Evolutionary conservation across 495 filamentous ascomycete genomes (phyloP), one percentile per base, ranked within the genome.

Genomic region (Oleoguttula mirabilis): DNA sequence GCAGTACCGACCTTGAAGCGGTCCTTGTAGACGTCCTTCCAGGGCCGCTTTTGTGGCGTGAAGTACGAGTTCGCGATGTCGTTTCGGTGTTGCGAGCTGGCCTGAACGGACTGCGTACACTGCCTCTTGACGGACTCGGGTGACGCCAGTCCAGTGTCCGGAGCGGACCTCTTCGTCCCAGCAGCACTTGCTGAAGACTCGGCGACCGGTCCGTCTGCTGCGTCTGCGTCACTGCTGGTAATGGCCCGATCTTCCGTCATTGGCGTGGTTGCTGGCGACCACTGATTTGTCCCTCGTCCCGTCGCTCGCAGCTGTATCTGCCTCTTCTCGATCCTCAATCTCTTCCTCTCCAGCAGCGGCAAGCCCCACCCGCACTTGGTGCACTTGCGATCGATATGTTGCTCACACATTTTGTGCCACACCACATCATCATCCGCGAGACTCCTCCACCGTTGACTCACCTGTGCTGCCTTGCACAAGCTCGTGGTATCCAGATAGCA

Each of bases 391-490:
- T 90, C 85, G 40, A 94, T 96, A 55, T 99, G 90, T 55, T 99
- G 90, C 65, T 95, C 88, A 56, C 90, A 99, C 88, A 99, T 96
- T 41, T 79, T 80, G 51, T 95, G 88, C 90, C 90, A 99, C 2
- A 99, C 90, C 19, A 94, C 80, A 62, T 99, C 88, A 56, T 94
- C 87, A 58, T 95, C 92, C 2, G 90, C 90, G 20, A 99, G 60
- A 38, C 70, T 70, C 43, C 82, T 73, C 90, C 90, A 99, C 43
- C 77, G 71, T 41, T 76, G 76, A 58, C 85, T 94, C 27, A 99
- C 92, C 61, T 95, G 92, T 2, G 92, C 85, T 6, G 88, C 90
- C 59, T 93, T 93, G 68, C 92, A 96, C 7, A 99, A 70, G n/a
- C 88, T 95, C 4, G 82, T 80, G 5, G 88, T 93, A 56, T 99